Percentiles rank a stretch among this genome's conserved stretches.
These are phyloP conservation scores for Xylaria venustula DNA, from an alignment of 495 filamentous ascomycete genomes.

Conservation along the genomic window DNA sequence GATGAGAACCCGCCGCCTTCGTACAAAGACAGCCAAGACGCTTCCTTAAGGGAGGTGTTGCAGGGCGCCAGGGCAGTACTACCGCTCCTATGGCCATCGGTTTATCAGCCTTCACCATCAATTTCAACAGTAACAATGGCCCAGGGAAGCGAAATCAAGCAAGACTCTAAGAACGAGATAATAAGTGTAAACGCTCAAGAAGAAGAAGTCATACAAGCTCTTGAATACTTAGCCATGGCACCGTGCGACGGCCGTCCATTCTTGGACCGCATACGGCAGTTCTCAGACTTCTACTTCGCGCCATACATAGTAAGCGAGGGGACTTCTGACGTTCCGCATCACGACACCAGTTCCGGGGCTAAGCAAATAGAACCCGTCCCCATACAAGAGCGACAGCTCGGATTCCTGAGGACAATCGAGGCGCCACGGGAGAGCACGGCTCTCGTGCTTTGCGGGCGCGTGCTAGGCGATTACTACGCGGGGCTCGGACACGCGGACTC, in stretches of 20 bases:
- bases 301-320: background rate
- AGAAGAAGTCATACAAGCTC: background rate
- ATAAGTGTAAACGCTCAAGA: too few relatives aligned
- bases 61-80: background rate
- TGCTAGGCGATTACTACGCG: background rate
- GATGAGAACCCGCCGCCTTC: background rate
- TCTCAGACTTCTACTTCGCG: background rate
- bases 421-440: background rate
- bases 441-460: slow-evolving; percentile 4
- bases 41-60: background rate
- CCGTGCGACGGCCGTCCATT: background rate
- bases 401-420: background rate
- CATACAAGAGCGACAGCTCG: background rate
- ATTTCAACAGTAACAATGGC: background rate
- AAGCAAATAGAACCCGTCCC: background rate
- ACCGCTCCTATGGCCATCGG: background rate
- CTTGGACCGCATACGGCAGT: background rate
- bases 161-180: too few relatives aligned
- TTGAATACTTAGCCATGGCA: background rate
- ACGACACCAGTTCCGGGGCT: background rate
- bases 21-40: slow-evolving; percentile 4
- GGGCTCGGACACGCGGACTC: background rate
- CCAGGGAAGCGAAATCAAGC: too few relatives aligned
- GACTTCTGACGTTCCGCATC: background rate
- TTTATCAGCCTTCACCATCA: background rate